Percentiles rank a stretch among this genome's conserved stretches.
Conservation (phyloP, 768 basidiomycete species). For the Mycena polygramma region DNA sequence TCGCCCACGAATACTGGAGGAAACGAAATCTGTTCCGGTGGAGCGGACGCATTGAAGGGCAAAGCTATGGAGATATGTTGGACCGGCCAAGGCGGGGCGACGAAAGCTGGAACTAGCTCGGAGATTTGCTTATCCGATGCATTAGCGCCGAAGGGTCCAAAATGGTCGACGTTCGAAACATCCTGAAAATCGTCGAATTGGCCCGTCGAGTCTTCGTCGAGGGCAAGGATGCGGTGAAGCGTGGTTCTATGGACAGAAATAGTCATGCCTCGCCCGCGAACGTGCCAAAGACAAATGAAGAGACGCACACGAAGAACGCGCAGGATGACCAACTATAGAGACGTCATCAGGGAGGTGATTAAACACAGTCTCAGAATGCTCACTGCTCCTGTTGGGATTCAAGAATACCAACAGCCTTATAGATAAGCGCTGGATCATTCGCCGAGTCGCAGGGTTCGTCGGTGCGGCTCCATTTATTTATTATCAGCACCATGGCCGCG, state of each 20-base stretch:
- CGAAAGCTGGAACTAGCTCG: too few relatives aligned
- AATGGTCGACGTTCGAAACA: too few relatives aligned
- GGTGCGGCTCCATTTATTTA: constrained; percentile 10
- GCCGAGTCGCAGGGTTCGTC: neutral
- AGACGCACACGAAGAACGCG: neutral
- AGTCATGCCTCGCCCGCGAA: neutral
- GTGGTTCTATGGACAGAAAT: neutral
- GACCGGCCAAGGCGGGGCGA: too few relatives aligned
- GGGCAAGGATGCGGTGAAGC: neutral
- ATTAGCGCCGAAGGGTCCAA: neutral
- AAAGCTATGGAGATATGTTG: too few relatives aligned
- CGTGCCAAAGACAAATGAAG: neutral
- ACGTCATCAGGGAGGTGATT: too few relatives aligned
- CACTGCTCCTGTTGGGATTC: neutral
- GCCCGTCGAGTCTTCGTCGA: neutral
- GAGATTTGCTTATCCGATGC: too few relatives aligned
- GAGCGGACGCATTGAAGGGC: too few relatives aligned
- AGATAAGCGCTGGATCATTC: neutral
- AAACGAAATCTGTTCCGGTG: neutral
- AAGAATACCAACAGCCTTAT: neutral
- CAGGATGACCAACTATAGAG: neutral
- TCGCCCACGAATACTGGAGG: neutral
- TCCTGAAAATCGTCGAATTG: too few relatives aligned
- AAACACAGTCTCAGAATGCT: too few relatives aligned
- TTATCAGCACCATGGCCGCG: constrained; percentile 12